Evolutionary conservation across 2,329 filamentous ascomycete species (phyloP), one percentile per base, ranked within the genome.

Genomic region (Claviceps digitariae): DNA sequence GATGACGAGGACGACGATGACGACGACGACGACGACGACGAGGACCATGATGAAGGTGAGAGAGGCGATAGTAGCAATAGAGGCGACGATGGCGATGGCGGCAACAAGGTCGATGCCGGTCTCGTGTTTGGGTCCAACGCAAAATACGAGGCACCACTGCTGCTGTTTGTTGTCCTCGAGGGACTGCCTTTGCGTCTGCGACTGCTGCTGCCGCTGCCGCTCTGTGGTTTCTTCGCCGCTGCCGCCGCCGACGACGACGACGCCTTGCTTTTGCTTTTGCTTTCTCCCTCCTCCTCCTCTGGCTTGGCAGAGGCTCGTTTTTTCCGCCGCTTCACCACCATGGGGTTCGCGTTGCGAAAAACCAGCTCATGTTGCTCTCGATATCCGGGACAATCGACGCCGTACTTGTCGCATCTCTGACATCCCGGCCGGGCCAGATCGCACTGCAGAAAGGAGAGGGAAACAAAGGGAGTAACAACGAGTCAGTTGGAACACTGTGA

Each of bases 351-450:
- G 52, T 67, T 63, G 52, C 68, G 68, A 53, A 72, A 72, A 56
- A 71, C 65, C 36, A 72, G 64, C 46, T 69, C 68, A 27, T 69
- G 62, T 51, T 67, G 65, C 54, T 69, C 64, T 9, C 69, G 64
- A 52, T 72, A 72, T 2, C 69, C 69, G 1, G 69, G 69, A 21
- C 69, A 72, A 20, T 64, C 60, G 34, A 60, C 61, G 45, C 69
- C 69, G 56, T 72, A 72, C 54, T 71, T 72, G 61, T 64, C 61
- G 57, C 69, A 72, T 60, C 69, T 61, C 51, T 67, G 64, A 52
- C 69, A 72, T 7, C 61, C 61, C 4, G 69, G 69, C n/a, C 66
- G 66, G 17, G 50, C 64, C 17, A 72, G 67, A 55, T 72, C 69
- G 53, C 69, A 72, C 69, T 72, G 50, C n/a, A 15, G 7, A 38